Base-by-base conservation (phyloP, 306 rosid genomes). In the Macrotyloma uniflorum region DNA sequence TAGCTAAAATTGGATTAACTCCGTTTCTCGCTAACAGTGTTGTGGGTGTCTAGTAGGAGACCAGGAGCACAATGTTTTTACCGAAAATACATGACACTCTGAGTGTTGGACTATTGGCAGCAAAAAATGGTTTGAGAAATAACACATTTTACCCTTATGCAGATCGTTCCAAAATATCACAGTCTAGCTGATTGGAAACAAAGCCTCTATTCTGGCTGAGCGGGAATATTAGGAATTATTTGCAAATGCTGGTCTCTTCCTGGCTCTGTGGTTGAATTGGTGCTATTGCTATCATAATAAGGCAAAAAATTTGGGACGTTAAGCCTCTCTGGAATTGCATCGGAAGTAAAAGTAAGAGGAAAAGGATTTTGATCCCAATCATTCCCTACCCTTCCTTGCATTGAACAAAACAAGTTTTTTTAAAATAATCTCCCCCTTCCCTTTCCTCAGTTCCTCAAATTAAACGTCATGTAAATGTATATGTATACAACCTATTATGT, bases 31-130 rank as follows among this genome's bases (percentile, higher is more conserved):
- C 68, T 0, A 70, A 50, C 20, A 49, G 42, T 61, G 18, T 19
- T 61, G 53, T 61, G 58, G 32, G 28, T 50, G 72, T 67, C 30
- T 23, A 57, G 49, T 45, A 11, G 18, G 51, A 62, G 46, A 59
- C 28, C 61, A 45, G 70, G 23, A 72, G 8, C 75, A 50, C 50
- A 35, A 7, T 16, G 22, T 51, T 81, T 30, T 76, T 50, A 22
- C 69, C 54, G 30, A 3, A 30, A 50, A 14, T 16, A 78, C 67
- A 16, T 47, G 74, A 67, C 32, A 10, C 64, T 33, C 35, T n/a
- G 63, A 68, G 74, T 58, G 46, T 50, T 67, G 61, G 57, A 59
- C 55, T 16, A 28, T n/a, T 7, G 76, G 45, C 28, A 18, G 30
- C n/a, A n/a, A 13, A 67, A 67, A 9, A 64, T 72, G 51, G 45